Base-by-base conservation (phyloP, 2,329 filamentous ascomycete species). In the Cladosporium halotolerans region DNA sequence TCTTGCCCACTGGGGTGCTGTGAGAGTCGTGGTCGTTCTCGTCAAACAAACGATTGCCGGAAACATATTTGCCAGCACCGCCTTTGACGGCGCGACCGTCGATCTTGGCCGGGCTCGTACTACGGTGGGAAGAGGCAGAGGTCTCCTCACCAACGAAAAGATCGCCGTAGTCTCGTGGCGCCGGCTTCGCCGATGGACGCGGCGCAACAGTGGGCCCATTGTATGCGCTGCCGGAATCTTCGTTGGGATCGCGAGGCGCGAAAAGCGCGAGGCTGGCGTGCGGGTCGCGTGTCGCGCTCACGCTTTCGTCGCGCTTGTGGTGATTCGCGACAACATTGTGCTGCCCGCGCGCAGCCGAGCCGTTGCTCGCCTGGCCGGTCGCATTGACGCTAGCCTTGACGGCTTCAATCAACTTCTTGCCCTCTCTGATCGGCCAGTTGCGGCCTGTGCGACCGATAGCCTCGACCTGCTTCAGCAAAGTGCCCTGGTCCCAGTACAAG, bases 371-470 rank as follows among this genome's bases (percentile, higher is more conserved):
- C 11, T 66, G 64, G 16, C 62, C 61, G 33, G 53, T 57, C 14
- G 62, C 57, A 48, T 64, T 66, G 54, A 69, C 46, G 52, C 66
- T 68, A 58, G 56, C 57, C 50, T 59, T 62, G 40, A 70, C 59
- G 64, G 96, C 75, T 63, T 83, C 84, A 62, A 86, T 79, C 74
- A 97, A 91, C 51, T 96, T 90, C 63, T 82, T 82, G 67, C 85
- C 87, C 68, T 96, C 90, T 62, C 84, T 83, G 67, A 99, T 95
- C 52, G 93, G 93, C 93, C 93, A 99, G 73, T 93, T 95, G 69
- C 86, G 88, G 53, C 88, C 89, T 51, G 86, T 85, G 67, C 85
- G 86, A 64, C 93, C 92, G 70, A 99, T 97, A 53, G 96, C 84
- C 58, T 96, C 91, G 59, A 96, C 80, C 70, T 95, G 86, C 75